These are phyloP conservation scores for Ophiocordyceps polyrhachis-furcata DNA, from an alignment of 2,329 filamentous ascomycete genomes.

Conservation along the genomic window DNA sequence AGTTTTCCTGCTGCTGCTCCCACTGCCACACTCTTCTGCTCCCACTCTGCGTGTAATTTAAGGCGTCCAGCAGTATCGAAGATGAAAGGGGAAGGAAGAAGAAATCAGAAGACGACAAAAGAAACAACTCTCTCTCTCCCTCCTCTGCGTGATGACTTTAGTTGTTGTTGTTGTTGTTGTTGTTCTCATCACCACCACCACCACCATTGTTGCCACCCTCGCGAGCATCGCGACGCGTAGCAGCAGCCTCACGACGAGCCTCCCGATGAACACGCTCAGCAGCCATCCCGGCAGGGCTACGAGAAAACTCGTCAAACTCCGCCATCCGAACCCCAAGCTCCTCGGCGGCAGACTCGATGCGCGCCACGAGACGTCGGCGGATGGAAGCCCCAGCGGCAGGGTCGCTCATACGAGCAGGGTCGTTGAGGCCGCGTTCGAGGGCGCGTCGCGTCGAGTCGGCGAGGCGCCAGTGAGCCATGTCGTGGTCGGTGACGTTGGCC, in stretches of 20 bases:
- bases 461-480: slow-evolving; percentile 8
- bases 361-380: slow-evolving; percentile 26
- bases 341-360: slow-evolving; percentile 33
- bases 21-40: no score
- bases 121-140: no score
- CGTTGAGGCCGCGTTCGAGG: slow-evolving; percentile 19
- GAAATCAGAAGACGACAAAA: no score
- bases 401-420: slow-evolving; percentile 1
- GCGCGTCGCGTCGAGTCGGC: slow-evolving; percentile 7
- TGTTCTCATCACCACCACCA: no score
- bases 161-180: no score
- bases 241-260: background rate
- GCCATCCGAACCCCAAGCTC: slow-evolving; percentile 34
- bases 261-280: background rate
- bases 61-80: no score
- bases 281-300: slow-evolving; percentile 7
- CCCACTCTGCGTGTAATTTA: no score
- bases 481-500: no score
- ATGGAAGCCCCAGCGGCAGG: slow-evolving; percentile 10
- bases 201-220: no score
- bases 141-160: no score
- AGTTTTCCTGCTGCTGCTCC: no score
- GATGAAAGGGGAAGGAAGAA: no score
- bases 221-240: background rate
- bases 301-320: slow-evolving; percentile 27